A percentile compares a stretch with the other conserved stretches of the same genome.
These are phyloP conservation scores for Amanita subjunquillea DNA, from an alignment of 768 basidiomycete species.

Conservation along the genomic window DNA sequence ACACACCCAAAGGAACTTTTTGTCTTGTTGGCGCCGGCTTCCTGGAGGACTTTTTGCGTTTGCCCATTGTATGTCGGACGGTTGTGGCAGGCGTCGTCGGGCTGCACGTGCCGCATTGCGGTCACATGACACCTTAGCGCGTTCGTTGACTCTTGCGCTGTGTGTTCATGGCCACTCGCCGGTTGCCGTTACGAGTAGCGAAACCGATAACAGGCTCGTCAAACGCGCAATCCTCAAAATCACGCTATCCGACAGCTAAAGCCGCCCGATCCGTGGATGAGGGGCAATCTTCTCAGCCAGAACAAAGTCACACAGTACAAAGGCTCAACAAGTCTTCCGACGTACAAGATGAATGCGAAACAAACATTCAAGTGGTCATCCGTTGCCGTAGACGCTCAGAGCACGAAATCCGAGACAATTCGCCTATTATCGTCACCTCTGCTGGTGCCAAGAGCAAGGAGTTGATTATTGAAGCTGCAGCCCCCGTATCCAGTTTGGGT, in stretches of 20 bases:
- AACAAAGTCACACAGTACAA: constrained; percentile 6
- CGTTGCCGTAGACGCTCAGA: constrained; percentile 82
- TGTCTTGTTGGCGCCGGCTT: constrained; percentile 62
- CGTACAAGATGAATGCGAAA: constrained; percentile 43
- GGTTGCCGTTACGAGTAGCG: constrained; percentile 41
- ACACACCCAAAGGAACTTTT: constrained; percentile 65
- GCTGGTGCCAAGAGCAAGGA: constrained; percentile 66
- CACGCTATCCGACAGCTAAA: constrained; percentile 36
- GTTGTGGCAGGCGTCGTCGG: background rate
- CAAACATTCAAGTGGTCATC: constrained; percentile 90
- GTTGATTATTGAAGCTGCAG: constrained; percentile 71
- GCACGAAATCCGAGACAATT: constrained; percentile 76
- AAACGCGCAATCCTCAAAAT: constrained; percentile 21
- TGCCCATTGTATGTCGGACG: constrained; percentile 51
- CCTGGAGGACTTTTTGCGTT: constrained; percentile 83
- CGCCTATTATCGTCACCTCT: constrained; percentile 79
- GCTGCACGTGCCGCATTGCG: constrained; percentile 5
- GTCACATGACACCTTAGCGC: constrained; percentile 24
- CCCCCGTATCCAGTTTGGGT: constrained; percentile 62
- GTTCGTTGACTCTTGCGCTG: constrained; percentile 11
- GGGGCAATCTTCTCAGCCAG: constrained; percentile 4
- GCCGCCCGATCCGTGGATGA: constrained; percentile 20
- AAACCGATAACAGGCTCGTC: constrained; percentile 21
- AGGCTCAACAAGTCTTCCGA: constrained; percentile 15
- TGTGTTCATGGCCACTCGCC: constrained; percentile 51